Evolutionary conservation across 805 yeast species (phyloP).

Genomic region (Metschnikowia gruessii): DNA sequence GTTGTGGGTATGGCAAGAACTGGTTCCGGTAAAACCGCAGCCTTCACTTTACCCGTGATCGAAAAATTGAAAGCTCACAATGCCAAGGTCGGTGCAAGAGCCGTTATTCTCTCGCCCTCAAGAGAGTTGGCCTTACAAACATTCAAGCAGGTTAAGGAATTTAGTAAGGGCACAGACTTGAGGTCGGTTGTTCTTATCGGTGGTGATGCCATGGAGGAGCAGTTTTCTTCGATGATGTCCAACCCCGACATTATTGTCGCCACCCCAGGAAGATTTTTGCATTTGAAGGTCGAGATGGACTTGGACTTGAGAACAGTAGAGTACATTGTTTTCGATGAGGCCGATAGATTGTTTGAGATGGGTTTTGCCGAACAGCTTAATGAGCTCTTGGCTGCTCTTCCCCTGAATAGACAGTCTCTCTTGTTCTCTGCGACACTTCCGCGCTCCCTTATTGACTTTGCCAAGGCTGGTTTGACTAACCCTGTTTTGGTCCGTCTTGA

Average conservation of each 20-base stretch:
- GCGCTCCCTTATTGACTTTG: slow-evolving; percentile 87
- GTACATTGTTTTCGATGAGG: slow-evolving; percentile 94
- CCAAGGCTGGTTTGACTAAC: slow-evolving; percentile 91
- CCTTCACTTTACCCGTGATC: slow-evolving; percentile 85
- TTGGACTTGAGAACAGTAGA: slow-evolving; percentile 80
- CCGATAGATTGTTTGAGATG: slow-evolving; percentile 94
- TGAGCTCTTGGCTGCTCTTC: slow-evolving; percentile 81
- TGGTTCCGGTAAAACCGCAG: slow-evolving; percentile 99
- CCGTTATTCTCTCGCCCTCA: slow-evolving; percentile 86
- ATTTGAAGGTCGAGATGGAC: slow-evolving; percentile 93
- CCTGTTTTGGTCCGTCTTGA: slow-evolving; percentile 92
- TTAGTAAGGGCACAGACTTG: slow-evolving; percentile 77
- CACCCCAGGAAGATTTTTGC: slow-evolving; percentile 96
- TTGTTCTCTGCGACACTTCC: slow-evolving; percentile 96
- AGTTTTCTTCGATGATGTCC: slow-evolving; percentile 85
- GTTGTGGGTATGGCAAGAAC: slow-evolving; percentile 99
- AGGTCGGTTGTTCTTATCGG: slow-evolving; percentile 84
- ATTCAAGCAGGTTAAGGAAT: slow-evolving; percentile 81
- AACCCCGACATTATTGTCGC: slow-evolving; percentile 95
- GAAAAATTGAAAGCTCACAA: slow-evolving; percentile 81
- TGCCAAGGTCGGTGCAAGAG: slow-evolving; percentile 85
- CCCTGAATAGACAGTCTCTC: slow-evolving; percentile 79
- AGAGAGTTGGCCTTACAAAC: slow-evolving; percentile 97
- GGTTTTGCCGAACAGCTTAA: slow-evolving; percentile 93
- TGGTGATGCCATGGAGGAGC: slow-evolving; percentile 98